Evolutionary conservation across 148 eudicot species (phyloP), one percentile per base, ranked within the genome.

Genomic region (Fagopyrum esculentum): DNA sequence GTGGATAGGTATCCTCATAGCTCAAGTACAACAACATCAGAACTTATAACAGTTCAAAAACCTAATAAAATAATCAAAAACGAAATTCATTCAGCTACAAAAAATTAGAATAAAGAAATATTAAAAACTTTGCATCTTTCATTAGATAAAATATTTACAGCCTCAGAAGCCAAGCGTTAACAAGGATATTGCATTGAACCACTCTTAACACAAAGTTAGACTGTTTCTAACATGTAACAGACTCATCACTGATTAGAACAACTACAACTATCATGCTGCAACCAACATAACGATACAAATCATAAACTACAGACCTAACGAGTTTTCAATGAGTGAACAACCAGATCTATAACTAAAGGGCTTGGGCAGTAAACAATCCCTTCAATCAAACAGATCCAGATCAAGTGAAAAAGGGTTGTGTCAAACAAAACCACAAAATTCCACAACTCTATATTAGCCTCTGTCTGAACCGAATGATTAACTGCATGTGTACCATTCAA

Each of bases 171-270:
- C 60, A 55, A 55, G 60, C 60, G 60, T 55, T 52, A 52, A 55
- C 60, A 55, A 13, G 15, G 10, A 74, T 78, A 84, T 84, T 80
- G 59, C 87, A 84, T 74, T 45, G 82, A 82, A 75, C 1, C 72
- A 81, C 61, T 75, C 74, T n/a, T 79, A 83, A 51, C 61, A 29
- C 76, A 73, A 73, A 76, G 84, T 82, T 69, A 69, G 75, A 81
- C 10, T 48, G 72, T 86, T 76, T 80, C 93, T 89, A 84, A 89
- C 77, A 78, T 89, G 93, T 89, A 84, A 84, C 74, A 72, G 69
- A 69, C 86, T 87, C 90, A 87, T 87, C 90, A 85, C 85, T 13
- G 78, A 76, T 55, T 3, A 45, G 45, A 1, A 17, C 9, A 8
- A 16, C 64, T 8, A 74, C 5, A 0, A 79, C 35, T 1, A 30